A percentile compares a stretch with the other conserved stretches of the same genome.
Conservation (phyloP, 2,329 filamentous ascomycete genomes). For the Penicillium sp. region DNA sequence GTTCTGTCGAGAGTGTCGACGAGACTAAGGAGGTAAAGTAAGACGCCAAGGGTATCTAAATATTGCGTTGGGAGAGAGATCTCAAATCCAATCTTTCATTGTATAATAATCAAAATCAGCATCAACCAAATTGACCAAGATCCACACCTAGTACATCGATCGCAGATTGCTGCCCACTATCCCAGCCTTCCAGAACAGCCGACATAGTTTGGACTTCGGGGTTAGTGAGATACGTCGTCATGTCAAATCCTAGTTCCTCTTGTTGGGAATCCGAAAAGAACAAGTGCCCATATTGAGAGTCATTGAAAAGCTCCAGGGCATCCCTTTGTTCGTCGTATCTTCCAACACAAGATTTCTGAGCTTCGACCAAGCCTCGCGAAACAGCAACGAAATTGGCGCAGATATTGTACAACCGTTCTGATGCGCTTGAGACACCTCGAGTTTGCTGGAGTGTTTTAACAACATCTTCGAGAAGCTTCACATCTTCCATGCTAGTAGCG, state of each 20-base stretch:
- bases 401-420: conserved; percentile 15
- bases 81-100: background rate
- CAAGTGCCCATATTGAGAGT: background rate
- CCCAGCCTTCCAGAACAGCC: conserved; percentile 10
- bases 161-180: conserved; percentile 10
- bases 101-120: background rate
- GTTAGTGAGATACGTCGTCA: conserved; percentile 12
- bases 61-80: too few species aligned
- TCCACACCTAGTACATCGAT: conserved; percentile 9
- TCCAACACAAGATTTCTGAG: background rate
- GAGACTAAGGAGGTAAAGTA: background rate
- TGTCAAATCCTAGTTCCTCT: background rate
- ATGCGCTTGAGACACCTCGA: conserved; percentile 13
- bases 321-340: background rate
- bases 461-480: conserved; percentile 23
- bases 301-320: background rate
- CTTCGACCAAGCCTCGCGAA: background rate
- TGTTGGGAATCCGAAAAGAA: background rate
- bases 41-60: background rate
- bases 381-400: conserved; percentile 14
- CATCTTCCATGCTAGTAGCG: conserved; percentile 17
- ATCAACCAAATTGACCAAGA: background rate
- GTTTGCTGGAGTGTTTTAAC: conserved; percentile 12
- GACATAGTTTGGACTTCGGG: conserved; percentile 11
- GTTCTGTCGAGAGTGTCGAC: background rate